A percentile compares a stretch with the other conserved stretches of the same genome.
Evolutionary conservation across 306 rosid species (phyloP).

Genomic region (Pterocarpus macrocarpus): DNA sequence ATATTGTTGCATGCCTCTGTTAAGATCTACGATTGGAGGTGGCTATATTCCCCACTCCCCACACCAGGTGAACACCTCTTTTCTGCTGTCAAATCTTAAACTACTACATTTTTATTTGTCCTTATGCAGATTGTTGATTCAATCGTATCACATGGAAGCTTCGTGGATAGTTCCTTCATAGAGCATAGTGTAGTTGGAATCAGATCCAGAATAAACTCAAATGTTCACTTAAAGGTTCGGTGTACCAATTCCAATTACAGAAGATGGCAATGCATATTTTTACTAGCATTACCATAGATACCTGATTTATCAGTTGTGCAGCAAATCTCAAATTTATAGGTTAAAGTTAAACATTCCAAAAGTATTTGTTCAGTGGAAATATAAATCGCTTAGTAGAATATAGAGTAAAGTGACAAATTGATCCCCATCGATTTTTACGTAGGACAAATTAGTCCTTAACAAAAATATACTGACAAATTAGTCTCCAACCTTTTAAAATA

Average conservation of each 20-base stretch:
- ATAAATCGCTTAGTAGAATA: not conserved
- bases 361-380: slow-evolving; percentile 2
- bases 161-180: slow-evolving; percentile 72
- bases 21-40: not conserved
- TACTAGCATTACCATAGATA: not conserved
- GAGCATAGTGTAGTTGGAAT: slow-evolving; percentile 96
- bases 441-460: no score
- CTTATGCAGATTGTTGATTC: slow-evolving; percentile 85
- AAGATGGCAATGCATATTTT: slow-evolving; percentile 21
- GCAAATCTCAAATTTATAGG: slow-evolving; percentile 20
- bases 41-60: no score
- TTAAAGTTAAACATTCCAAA: slow-evolving; percentile 32
- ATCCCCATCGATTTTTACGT: no score
- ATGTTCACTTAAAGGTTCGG: slow-evolving; percentile 86
- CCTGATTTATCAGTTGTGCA: slow-evolving; percentile 32
- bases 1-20: slow-evolving; percentile 6
- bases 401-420: not conserved
- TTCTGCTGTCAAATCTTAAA: slow-evolving; percentile 26
- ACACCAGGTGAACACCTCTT: not conserved
- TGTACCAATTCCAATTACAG: not conserved
- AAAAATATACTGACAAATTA: no score
- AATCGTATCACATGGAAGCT: slow-evolving; percentile 94
- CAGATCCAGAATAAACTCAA: slow-evolving; percentile 83
- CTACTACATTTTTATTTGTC: slow-evolving; percentile 29
- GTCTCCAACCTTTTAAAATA: no score